A percentile compares a stretch with the other conserved stretches of the same genome.
phyloP scores from a whole-genome alignment of 2,329 filamentous ascomycete genomes.

The Aspergillus pseudoglaucus region DNA sequence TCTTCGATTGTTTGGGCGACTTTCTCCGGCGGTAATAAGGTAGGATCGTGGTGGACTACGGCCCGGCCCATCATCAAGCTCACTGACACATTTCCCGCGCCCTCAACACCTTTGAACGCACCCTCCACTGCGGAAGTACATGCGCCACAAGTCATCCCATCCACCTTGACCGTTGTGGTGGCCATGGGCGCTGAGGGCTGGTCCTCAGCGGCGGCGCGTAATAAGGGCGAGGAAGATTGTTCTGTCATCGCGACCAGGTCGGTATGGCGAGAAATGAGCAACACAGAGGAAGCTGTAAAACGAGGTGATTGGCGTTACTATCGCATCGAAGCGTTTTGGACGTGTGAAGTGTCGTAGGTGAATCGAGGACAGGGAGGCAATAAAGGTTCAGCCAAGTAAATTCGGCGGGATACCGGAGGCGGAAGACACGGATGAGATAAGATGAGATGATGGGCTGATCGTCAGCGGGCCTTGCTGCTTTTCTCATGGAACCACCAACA shows the following conservation, averaged over 20 bases:
- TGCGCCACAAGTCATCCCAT: slow-evolving; percentile 81
- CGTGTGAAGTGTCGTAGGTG: not conserved
- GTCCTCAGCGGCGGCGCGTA: slow-evolving; percentile 13
- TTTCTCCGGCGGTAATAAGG: slow-evolving; percentile 64
- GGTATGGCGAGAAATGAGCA: slow-evolving; percentile 4
- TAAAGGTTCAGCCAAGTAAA: not conserved
- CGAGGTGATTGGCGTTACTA: slow-evolving; percentile 4
- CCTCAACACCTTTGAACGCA: slow-evolving; percentile 75
- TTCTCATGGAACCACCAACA: not conserved
- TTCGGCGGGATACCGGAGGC: not conserved
- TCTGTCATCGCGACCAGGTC: slow-evolving; percentile 13
- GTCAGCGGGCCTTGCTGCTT: not conserved
- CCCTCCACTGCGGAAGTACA: slow-evolving; percentile 94
- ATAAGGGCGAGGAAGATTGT: slow-evolving; percentile 12
- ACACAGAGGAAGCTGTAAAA: slow-evolving; percentile 8
- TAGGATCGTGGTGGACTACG: slow-evolving; percentile 83
- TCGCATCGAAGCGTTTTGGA: slow-evolving; percentile 10
- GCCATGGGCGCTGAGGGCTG: slow-evolving; percentile 58
- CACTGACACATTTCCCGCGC: slow-evolving; percentile 80
- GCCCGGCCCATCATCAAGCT: slow-evolving; percentile 93
- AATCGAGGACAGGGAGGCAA: not conserved
- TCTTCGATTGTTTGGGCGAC: slow-evolving; percentile 85
- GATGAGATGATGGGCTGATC: not conserved
- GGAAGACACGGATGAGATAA: not conserved
- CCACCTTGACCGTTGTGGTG: slow-evolving; percentile 83